A percentile compares a stretch with the other conserved stretches of the same genome.
These are phyloP conservation scores for Ilyonectria destructans DNA, from an alignment of 2,329 filamentous ascomycete genomes.

Conservation along the genomic window DNA sequence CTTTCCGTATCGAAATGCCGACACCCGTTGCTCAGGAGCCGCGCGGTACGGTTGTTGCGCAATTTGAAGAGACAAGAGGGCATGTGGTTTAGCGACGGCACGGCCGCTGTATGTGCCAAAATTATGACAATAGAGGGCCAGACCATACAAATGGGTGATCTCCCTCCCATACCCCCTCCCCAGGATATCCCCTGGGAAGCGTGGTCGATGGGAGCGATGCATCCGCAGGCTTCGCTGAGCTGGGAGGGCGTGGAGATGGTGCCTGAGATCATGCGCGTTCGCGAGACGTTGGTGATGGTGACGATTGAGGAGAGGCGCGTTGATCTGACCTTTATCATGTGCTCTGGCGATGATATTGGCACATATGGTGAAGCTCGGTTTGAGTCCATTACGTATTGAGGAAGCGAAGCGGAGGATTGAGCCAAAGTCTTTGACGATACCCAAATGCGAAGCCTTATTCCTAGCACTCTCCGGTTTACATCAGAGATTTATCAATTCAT, in stretches of 20 bases:
- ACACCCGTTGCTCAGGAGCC: conserved; percentile 50
- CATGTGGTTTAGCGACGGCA: conserved; percentile 52
- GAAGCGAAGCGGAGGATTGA: background rate
- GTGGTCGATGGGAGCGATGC: conserved; percentile 37
- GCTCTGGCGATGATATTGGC: conserved; percentile 35
- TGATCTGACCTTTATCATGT: conserved; percentile 44
- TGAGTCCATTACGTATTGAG: conserved; percentile 38
- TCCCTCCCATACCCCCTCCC: conserved; percentile 3
- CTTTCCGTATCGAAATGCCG: conserved; percentile 49
- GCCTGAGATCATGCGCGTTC: conserved; percentile 41
- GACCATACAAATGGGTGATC: conserved; percentile 36
- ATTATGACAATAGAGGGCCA: conserved; percentile 47
- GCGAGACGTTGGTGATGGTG: conserved; percentile 47
- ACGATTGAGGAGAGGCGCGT: conserved; percentile 36
- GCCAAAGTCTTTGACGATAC: conserved; percentile 13
- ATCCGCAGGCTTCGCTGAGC: conserved; percentile 30
- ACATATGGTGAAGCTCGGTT: conserved; percentile 33
- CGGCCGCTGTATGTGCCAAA: conserved; percentile 42
- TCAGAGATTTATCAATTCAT: too few relatives aligned
- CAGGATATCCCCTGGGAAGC: conserved; percentile 44
- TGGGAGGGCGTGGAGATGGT: conserved; percentile 45
- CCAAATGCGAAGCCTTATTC: background rate
- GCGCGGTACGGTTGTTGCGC: conserved; percentile 46
- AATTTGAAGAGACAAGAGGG: conserved; percentile 52
- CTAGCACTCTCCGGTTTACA: background rate